A percentile compares a stretch with the other conserved stretches of the same genome.
These are phyloP conservation scores for Aspergillus sp. DNA, from an alignment of 2,329 filamentous ascomycete species.

Conservation along the genomic window DNA sequence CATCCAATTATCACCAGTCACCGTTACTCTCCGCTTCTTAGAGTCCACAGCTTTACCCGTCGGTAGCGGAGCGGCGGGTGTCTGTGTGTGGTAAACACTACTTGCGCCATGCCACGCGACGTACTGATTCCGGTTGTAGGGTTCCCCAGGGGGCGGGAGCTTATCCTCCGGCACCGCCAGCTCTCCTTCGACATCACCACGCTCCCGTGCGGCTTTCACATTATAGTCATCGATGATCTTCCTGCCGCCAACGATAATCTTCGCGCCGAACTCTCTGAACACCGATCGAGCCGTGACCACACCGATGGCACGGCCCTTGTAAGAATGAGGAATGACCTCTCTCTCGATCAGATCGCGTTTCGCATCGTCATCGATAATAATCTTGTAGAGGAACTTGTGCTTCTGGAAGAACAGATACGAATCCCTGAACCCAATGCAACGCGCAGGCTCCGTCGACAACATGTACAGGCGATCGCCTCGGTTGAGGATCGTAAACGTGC, in stretches of 20 bases:
- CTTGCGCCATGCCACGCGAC: slow-evolving; percentile 98
- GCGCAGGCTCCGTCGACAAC: slow-evolving; percentile 94
- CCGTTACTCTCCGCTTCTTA: slow-evolving; percentile 81
- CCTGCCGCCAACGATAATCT: slow-evolving; percentile 88
- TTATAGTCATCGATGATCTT: slow-evolving; percentile 89
- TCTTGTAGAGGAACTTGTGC: slow-evolving; percentile 93
- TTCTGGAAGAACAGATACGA: slow-evolving; percentile 99
- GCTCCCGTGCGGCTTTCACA: slow-evolving; percentile 68
- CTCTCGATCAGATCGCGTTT: slow-evolving; percentile 95
- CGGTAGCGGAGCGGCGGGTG: slow-evolving; percentile 71
- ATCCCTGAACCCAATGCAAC: slow-evolving; percentile 95
- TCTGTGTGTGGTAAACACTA: slow-evolving; percentile 85
- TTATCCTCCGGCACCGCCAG: slow-evolving; percentile 86
- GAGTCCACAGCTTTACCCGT: slow-evolving; percentile 71
- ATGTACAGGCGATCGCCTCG: slow-evolving; percentile 89
- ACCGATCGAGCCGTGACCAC: slow-evolving; percentile 95
- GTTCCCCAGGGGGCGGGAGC: slow-evolving; percentile 70
- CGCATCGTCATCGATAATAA: slow-evolving; percentile 96
- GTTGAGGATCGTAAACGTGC: slow-evolving; percentile 87
- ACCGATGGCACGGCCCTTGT: slow-evolving; percentile 96
- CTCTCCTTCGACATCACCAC: slow-evolving; percentile 82
- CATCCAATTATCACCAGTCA: slow-evolving; percentile 96
- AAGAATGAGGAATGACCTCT: slow-evolving; percentile 93
- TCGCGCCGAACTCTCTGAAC: slow-evolving; percentile 92
- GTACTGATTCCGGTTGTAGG: slow-evolving; percentile 99